These are phyloP conservation scores for Amphirosellinia nigrospora DNA, from an alignment of 495 filamentous ascomycete species.

Conservation along the genomic window DNA sequence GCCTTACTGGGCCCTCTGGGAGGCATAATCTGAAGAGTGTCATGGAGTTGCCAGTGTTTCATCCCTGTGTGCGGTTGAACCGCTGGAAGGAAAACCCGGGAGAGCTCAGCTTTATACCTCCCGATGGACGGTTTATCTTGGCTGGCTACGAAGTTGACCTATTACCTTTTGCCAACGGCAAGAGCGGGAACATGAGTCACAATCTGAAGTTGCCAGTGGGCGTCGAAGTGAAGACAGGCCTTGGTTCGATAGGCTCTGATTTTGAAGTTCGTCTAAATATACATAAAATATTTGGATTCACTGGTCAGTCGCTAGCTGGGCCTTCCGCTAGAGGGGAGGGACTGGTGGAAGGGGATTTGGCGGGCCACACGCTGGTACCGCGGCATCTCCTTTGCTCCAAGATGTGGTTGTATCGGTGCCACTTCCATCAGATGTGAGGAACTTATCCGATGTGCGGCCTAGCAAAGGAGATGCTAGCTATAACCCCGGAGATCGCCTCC, in stretches of 20 bases:
- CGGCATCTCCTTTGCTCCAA: slow-evolving; percentile 70
- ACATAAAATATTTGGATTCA: slow-evolving; percentile 64
- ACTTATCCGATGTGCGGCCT: slow-evolving; percentile 82
- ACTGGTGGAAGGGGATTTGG: slow-evolving; percentile 55
- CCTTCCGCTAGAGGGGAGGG: slow-evolving; percentile 65
- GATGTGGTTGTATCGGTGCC: slow-evolving; percentile 83
- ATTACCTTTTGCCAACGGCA: slow-evolving; percentile 63
- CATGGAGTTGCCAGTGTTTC: slow-evolving; percentile 91
- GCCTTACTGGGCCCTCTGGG: slow-evolving; percentile 77
- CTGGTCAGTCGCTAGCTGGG: slow-evolving; percentile 34
- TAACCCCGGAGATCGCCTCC: slow-evolving; percentile 66
- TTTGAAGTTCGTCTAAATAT: slow-evolving; percentile 87
- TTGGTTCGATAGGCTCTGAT: slow-evolving; percentile 76
- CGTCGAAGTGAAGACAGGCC: slow-evolving; percentile 78
- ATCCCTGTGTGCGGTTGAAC: slow-evolving; percentile 88
- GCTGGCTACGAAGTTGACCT: slow-evolving; percentile 95
- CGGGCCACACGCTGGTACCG: slow-evolving; percentile 47
- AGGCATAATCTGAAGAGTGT: slow-evolving; percentile 73
- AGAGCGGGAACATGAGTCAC: slow-evolving; percentile 45
- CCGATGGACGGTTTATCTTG: slow-evolving; percentile 93
- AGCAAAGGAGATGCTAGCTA: slow-evolving; percentile 86
- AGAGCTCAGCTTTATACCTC: slow-evolving; percentile 91
- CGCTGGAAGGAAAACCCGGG: slow-evolving; percentile 87
- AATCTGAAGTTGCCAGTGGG: slow-evolving; percentile 79
- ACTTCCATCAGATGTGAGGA: slow-evolving; percentile 79